Percentiles rank a stretch among this genome's conserved stretches.
Evolutionary conservation across 352 stramenopile species (phyloP).

Genomic region (Phytophthora cajani): DNA sequence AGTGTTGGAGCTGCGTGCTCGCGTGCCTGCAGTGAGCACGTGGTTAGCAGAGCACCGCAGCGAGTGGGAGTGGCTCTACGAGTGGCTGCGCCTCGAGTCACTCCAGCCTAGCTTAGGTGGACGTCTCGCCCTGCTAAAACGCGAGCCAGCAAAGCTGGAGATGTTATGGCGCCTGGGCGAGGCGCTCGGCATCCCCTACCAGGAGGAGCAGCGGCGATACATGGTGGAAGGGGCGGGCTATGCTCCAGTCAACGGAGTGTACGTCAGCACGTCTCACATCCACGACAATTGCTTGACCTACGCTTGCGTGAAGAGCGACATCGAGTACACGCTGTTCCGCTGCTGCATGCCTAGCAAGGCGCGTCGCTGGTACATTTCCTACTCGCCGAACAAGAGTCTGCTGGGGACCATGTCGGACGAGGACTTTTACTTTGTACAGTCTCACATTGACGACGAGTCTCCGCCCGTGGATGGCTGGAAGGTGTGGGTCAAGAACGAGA

Average conservation of each 20-base stretch:
- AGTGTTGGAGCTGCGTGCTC: conserved; percentile 73
- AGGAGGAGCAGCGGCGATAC: conserved; percentile 85
- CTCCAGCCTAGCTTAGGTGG: conserved; percentile 81
- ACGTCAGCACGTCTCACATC: conserved; percentile 83
- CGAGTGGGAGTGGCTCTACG: conserved; percentile 87
- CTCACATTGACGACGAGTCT: conserved; percentile 80
- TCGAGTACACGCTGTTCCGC: conserved; percentile 96
- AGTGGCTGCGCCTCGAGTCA: conserved; percentile 89
- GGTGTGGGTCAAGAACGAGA: conserved; percentile 89
- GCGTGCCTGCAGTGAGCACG: conserved; percentile 56
- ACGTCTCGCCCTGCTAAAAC: conserved; percentile 63
- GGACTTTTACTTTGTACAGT: conserved; percentile 89
- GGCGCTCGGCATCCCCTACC: conserved; percentile 64
- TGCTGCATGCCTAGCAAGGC: conserved; percentile 98
- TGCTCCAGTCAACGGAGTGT: conserved; percentile 93
- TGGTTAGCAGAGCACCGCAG: conserved; percentile 65
- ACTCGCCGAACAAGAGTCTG: conserved; percentile 91
- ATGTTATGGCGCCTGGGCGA: conserved; percentile 72
- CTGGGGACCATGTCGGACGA: conserved; percentile 88
- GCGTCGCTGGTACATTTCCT: conserved; percentile 98
- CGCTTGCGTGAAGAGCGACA: conserved; percentile 62
- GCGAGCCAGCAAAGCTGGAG: conserved; percentile 80
- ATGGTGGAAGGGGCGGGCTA: conserved; percentile 91
- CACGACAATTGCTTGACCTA: conserved; percentile 85
- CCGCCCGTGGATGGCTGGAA: conserved; percentile 86